phyloP scores from a whole-genome alignment of 441 rosid genomes.

The Pelargonium citronellum region DNA sequence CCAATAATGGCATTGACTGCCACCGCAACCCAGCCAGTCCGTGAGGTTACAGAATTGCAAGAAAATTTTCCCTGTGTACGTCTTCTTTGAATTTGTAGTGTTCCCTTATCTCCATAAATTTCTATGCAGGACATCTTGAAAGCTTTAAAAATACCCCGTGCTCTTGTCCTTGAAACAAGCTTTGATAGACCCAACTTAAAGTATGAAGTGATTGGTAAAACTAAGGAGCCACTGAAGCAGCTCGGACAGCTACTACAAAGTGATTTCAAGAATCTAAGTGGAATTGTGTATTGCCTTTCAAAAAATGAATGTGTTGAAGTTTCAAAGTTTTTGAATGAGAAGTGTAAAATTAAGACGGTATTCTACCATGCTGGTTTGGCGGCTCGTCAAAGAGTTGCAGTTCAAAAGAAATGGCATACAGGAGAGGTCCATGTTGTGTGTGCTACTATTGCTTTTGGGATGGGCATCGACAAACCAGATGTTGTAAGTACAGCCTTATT shows the following conservation, averaged over 20 bases:
- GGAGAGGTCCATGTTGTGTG: slow-evolving; percentile 82
- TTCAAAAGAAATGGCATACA: slow-evolving; percentile 80
- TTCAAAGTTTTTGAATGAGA: slow-evolving; percentile 66
- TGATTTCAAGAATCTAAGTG: slow-evolving; percentile 67
- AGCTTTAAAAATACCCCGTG: slow-evolving; percentile 68
- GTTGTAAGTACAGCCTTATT: slow-evolving; percentile 53
- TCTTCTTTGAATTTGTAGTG: neutral
- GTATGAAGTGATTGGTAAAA: slow-evolving; percentile 78
- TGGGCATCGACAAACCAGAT: slow-evolving; percentile 97
- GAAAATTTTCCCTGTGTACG: slow-evolving; percentile 1
- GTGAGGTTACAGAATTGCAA: slow-evolving; percentile 45
- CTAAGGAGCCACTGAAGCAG: slow-evolving; percentile 73
- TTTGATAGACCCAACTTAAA: slow-evolving; percentile 91
- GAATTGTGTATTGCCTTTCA: slow-evolving; percentile 90
- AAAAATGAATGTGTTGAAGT: slow-evolving; percentile 88
- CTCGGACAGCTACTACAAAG: slow-evolving; percentile 66
- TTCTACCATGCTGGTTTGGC: slow-evolving; percentile 92
- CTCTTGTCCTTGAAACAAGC: slow-evolving; percentile 80
- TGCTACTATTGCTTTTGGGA: slow-evolving; percentile 93
- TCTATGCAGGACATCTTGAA: slow-evolving; percentile 65
- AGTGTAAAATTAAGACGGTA: slow-evolving; percentile 66
- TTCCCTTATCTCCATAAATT: slow-evolving; percentile 17
- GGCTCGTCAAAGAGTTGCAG: slow-evolving; percentile 65
- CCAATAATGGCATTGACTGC: slow-evolving; percentile 91
- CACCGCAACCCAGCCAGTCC: slow-evolving; percentile 77